phyloP scores from a whole-genome alignment of 2,329 filamentous ascomycete genomes.

The Penicillium sp. region DNA sequence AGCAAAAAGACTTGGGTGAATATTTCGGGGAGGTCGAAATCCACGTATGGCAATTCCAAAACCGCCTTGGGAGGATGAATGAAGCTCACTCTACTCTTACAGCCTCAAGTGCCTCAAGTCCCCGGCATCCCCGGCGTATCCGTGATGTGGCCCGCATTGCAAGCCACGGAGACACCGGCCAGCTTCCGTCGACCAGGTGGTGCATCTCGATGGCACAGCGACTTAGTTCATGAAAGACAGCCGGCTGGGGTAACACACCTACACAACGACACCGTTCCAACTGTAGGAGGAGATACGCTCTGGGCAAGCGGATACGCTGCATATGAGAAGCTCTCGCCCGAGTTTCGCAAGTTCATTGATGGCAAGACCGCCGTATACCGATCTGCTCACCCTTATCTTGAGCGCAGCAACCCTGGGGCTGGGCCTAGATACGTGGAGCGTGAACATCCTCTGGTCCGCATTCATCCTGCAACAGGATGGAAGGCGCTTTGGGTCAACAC shows the following conservation, averaged over 20 bases:
- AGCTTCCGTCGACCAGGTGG: slow-evolving; percentile 68
- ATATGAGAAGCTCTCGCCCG: slow-evolving; percentile 71
- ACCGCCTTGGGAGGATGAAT: neutral
- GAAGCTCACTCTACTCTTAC: neutral
- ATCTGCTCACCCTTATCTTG: slow-evolving; percentile 67
- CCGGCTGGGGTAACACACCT: slow-evolving; percentile 70
- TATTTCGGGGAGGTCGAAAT: slow-evolving; percentile 67
- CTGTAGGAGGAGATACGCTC: slow-evolving; percentile 67
- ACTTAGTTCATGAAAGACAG: slow-evolving; percentile 70
- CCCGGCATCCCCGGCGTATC: slow-evolving; percentile 65
- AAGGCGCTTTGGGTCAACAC: slow-evolving; percentile 73
- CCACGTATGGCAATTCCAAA: slow-evolving; percentile 50
- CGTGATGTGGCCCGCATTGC: slow-evolving; percentile 70
- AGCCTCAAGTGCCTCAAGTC: slow-evolving; percentile 71
- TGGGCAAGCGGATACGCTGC: slow-evolving; percentile 71
- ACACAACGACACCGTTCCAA: slow-evolving; percentile 67
- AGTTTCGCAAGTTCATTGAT: slow-evolving; percentile 70
- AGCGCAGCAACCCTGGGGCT: slow-evolving; percentile 59
- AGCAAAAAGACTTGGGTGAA: slow-evolving; percentile 64
- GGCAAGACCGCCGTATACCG: slow-evolving; percentile 64
- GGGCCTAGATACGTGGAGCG: slow-evolving; percentile 69
- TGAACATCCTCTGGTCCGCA: slow-evolving; percentile 66
- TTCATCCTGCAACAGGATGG: slow-evolving; percentile 73
- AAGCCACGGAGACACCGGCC: slow-evolving; percentile 60
- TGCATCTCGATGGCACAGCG: slow-evolving; percentile 68